phyloP scores from a whole-genome alignment of 179 eudicot species.

The Patellifolia procumbens region DNA sequence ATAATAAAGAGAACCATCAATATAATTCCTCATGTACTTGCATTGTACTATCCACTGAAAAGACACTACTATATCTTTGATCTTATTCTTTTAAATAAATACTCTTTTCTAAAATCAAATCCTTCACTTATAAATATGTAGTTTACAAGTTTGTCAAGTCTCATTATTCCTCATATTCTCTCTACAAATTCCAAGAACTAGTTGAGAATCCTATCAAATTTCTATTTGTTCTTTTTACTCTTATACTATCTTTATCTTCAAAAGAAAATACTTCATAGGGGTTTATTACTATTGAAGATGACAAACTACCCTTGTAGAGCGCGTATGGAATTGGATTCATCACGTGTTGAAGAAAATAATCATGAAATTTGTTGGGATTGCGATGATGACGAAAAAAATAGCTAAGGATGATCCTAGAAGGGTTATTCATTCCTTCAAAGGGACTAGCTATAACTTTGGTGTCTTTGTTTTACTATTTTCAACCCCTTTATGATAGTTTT shows the following conservation, averaged over 20 bases:
- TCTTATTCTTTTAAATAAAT: not conserved
- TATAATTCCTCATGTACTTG: conserved; percentile 9
- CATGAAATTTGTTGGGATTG: conserved; percentile 10
- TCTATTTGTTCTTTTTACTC: too few relatives aligned
- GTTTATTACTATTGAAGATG: conserved; percentile 2
- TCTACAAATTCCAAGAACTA: not conserved
- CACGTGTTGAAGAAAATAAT: conserved; percentile 19
- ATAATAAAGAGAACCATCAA: conserved; percentile 2
- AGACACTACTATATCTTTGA: not conserved
- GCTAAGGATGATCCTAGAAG: conserved; percentile 60
- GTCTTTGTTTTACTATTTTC: conserved; percentile 60
- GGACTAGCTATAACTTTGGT: conserved; percentile 55
- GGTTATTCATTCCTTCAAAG: conserved; percentile 55
- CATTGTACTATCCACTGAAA: conserved; percentile 8
- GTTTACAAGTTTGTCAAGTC: not conserved
- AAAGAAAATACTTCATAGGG: conserved; percentile 12
- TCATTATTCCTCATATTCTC: not conserved
- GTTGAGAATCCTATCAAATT: too few relatives aligned
- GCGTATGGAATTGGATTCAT: conserved; percentile 18
- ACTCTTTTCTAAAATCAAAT: not conserved
- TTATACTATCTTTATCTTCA: not conserved
- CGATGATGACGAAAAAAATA: conserved; percentile 23
- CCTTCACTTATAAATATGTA: conserved; percentile 6
- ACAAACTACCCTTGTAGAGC: not conserved
- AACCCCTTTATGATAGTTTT: conserved; percentile 52